Percentiles rank a stretch among this genome's conserved stretches.
These are phyloP conservation scores for Exophiala aquamarina DNA, from an alignment of 2,329 filamentous ascomycete species.

Conservation along the genomic window DNA sequence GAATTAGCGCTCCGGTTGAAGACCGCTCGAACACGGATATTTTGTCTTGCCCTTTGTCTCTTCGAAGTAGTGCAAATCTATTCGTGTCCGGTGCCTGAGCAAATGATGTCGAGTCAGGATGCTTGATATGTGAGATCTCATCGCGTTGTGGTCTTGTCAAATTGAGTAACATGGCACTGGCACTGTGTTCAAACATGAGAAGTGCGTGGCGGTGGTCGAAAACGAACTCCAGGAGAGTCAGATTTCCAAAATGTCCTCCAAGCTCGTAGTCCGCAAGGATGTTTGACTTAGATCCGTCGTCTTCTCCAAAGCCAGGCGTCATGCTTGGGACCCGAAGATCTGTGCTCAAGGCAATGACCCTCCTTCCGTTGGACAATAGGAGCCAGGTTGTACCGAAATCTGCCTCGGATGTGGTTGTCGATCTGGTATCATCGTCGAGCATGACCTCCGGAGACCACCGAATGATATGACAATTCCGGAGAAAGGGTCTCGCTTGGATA, in stretches of 20 bases:
- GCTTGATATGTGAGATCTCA: slow-evolving; percentile 25
- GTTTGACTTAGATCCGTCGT: slow-evolving; percentile 7
- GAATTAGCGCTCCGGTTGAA: slow-evolving; percentile 6
- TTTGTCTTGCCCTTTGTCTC: slow-evolving; percentile 22
- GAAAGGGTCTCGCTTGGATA: slow-evolving; percentile 2
- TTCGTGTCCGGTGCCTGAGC: slow-evolving; percentile 8
- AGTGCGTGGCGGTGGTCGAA: slow-evolving; percentile 24
- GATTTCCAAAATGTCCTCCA: slow-evolving; percentile 21
- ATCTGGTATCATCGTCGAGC: background rate
- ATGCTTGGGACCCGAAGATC: slow-evolving; percentile 7
- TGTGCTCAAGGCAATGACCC: slow-evolving; percentile 21
- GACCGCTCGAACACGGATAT: slow-evolving; percentile 20
- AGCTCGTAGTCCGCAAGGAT: slow-evolving; percentile 24
- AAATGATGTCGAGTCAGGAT: slow-evolving; percentile 16
- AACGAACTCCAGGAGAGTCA: slow-evolving; percentile 22
- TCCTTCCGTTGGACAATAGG: slow-evolving; percentile 17
- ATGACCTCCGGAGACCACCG: slow-evolving; percentile 23
- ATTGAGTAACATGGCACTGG: slow-evolving; percentile 19
- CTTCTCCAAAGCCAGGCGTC: slow-evolving; percentile 4
- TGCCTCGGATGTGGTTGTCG: slow-evolving; percentile 13
- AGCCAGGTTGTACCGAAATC: slow-evolving; percentile 15
- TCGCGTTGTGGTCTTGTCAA: slow-evolving; percentile 21
- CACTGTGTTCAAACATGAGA: slow-evolving; percentile 22
- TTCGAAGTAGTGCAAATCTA: slow-evolving; percentile 20
- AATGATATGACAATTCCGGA: slow-evolving; percentile 15